phyloP scores from a whole-genome alignment of 805 yeast genomes.

The Schwanniomyces sp. region DNA sequence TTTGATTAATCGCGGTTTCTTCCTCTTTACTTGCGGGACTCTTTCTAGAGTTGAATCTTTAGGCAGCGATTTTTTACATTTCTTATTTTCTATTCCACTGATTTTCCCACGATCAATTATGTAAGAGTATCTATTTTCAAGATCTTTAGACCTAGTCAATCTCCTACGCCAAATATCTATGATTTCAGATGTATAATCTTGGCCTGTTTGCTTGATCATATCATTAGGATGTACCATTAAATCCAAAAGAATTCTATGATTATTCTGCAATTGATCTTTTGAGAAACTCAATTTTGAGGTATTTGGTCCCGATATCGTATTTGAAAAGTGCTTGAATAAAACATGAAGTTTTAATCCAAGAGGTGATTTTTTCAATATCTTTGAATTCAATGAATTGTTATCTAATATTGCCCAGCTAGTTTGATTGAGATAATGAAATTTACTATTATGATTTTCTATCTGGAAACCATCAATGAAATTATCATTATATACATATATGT shows the following conservation, averaged over 20 bases:
- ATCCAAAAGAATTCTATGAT: conserved; percentile 10
- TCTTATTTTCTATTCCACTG: conserved; percentile 1
- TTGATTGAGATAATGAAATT: conserved; percentile 11
- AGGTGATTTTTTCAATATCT: conserved; percentile 17
- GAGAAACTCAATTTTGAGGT: conserved; percentile 1
- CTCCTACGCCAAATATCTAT: not conserved
- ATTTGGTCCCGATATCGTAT: conserved; percentile 5
- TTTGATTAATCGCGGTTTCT: conserved; percentile 5
- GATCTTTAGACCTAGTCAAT: not conserved
- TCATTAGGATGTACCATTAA: conserved; percentile 12
- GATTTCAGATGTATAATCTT: not conserved
- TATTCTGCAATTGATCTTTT: not conserved
- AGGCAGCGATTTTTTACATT: not conserved
- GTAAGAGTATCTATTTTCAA: conserved; percentile 1
- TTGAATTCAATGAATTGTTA: conserved; percentile 7
- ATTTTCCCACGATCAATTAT: not conserved
- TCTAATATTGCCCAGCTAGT: conserved; percentile 23
- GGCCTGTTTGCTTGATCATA: not conserved
- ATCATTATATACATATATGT: conserved; percentile 4
- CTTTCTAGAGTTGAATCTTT: not conserved
- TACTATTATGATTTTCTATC: not conserved
- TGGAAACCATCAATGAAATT: conserved; percentile 2
- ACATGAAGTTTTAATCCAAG: conserved; percentile 22
- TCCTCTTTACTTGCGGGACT: not conserved
- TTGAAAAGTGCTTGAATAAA: conserved; percentile 14